Evolutionary conservation across 2,329 filamentous ascomycete genomes (phyloP).

Genomic region (Pseudovirgaria hyperparasitica): DNA sequence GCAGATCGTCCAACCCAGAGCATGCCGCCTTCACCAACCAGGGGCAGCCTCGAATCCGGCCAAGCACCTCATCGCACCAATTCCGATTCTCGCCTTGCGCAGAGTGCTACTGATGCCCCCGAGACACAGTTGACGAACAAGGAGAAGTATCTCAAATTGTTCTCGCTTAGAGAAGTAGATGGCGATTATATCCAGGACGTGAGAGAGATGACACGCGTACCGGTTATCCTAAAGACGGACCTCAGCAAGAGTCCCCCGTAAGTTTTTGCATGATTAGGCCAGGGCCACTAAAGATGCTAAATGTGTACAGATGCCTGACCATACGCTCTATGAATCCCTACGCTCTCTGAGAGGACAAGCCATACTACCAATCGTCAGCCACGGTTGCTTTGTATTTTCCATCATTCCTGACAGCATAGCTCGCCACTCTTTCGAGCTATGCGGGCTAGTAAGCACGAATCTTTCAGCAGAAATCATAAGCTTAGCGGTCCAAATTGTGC

Average conservation of each 20-base stretch:
- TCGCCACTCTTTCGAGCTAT: no score
- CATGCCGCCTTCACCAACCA: conserved; percentile 80
- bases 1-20: conserved; percentile 82
- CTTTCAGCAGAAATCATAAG: no score
- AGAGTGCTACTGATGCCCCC: conserved; percentile 50
- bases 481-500: no score
- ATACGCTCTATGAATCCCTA: conserved; percentile 74
- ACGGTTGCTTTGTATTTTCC: no score
- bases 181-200: conserved; percentile 98
- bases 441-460: no score
- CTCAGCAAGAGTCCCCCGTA: conserved; percentile 98
- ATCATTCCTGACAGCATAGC: no score
- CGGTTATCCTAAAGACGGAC: conserved; percentile 97
- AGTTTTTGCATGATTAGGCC: conserved; percentile 34
- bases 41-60: conserved; percentile 53
- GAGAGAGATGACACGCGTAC: conserved; percentile 91
- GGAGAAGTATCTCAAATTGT: conserved; percentile 89
- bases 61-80: conserved; percentile 72
- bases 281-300: conserved; percentile 8
- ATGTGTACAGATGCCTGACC: conserved; percentile 54
- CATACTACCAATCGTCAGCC: no score
- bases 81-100: conserved; percentile 84
- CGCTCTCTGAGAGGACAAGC: conserved; percentile 39
- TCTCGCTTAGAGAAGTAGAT: conserved; percentile 79
- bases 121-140: conserved; percentile 80